Conservation (phyloP, 1,284 basidiomycete species). For the Melampsora americana region DNA sequence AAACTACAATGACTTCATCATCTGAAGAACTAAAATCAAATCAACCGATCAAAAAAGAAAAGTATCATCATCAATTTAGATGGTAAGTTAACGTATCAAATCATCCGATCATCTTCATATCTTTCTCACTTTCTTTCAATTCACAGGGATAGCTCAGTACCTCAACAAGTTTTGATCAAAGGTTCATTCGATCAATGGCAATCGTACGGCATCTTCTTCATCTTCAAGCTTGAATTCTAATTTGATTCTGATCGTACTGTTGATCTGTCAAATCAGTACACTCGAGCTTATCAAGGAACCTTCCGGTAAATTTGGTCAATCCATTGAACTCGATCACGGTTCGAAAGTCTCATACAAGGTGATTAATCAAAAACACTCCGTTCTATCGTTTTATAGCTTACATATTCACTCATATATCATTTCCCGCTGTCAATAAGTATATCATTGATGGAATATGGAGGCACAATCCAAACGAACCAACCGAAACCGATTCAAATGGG, state of each 20-base stretch:
- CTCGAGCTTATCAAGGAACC: slow-evolving; percentile 44
- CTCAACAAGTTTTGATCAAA: slow-evolving; percentile 31
- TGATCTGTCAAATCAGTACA: not conserved
- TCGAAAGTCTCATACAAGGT: slow-evolving; percentile 50
- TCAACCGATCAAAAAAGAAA: not conserved
- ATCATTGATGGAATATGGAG: slow-evolving; percentile 50
- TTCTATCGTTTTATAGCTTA: not conserved
- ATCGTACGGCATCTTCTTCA: slow-evolving; percentile 10
- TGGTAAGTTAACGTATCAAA: slow-evolving; percentile 31
- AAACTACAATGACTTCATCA: too few species aligned
- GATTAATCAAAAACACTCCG: not conserved
- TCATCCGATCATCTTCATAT: not conserved
- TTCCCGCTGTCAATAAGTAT: slow-evolving; percentile 44
- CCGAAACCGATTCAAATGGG: slow-evolving; percentile 48
- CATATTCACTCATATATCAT: not conserved
- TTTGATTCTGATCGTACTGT: not conserved
- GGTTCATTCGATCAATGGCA: slow-evolving; percentile 44
- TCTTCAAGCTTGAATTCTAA: not conserved
- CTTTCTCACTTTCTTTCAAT: not conserved
- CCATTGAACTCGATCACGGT: slow-evolving; percentile 45
- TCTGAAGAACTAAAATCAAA: not conserved
- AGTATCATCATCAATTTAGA: slow-evolving; percentile 37
- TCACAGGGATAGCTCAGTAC: slow-evolving; percentile 38
- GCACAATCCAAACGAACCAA: slow-evolving; percentile 47
- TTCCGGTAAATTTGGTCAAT: slow-evolving; percentile 47